phyloP scores from a whole-genome alignment of 192 early-diverging fungal genomes.

The Borealophlyctis nickersoniae region DNA sequence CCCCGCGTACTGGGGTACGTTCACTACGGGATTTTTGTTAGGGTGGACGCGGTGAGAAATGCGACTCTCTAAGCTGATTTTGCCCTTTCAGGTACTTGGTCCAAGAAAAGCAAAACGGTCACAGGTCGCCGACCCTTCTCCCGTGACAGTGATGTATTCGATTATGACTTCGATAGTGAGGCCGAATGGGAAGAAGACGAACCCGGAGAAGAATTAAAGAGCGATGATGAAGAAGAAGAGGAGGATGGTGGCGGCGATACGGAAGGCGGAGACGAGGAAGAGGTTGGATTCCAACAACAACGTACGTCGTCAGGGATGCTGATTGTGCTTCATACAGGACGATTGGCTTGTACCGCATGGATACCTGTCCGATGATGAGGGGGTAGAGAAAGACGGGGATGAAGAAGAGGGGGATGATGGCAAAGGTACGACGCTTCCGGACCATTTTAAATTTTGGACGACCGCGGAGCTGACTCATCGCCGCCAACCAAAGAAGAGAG shows the following conservation, averaged over 20 bases:
- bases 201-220: constrained; percentile 80
- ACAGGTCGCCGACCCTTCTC: constrained; percentile 60
- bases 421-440: neutral
- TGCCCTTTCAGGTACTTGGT: constrained; percentile 66
- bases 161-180: constrained; percentile 88
- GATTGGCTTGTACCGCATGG: constrained; percentile 84
- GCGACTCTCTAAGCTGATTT: neutral
- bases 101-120: constrained; percentile 53
- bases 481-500: neutral
- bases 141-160: constrained; percentile 57
- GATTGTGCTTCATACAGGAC: constrained; percentile 38
- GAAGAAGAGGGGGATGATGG: constrained; percentile 5
- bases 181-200: constrained; percentile 90
- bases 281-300: constrained; percentile 22
- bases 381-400: constrained; percentile 33
- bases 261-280: constrained; percentile 58
- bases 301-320: neutral
- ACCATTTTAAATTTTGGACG: neutral
- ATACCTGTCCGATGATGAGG: constrained; percentile 81
- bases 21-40: neutral
- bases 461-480: neutral
- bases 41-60: no score
- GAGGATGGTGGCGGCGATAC: constrained; percentile 53
- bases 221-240: constrained; percentile 76
- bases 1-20: constrained; percentile 70